Evolutionary conservation across 768 basidiomycete genomes (phyloP), one percentile per base, ranked within the genome.

Genomic region (Termitomyces sp.): DNA sequence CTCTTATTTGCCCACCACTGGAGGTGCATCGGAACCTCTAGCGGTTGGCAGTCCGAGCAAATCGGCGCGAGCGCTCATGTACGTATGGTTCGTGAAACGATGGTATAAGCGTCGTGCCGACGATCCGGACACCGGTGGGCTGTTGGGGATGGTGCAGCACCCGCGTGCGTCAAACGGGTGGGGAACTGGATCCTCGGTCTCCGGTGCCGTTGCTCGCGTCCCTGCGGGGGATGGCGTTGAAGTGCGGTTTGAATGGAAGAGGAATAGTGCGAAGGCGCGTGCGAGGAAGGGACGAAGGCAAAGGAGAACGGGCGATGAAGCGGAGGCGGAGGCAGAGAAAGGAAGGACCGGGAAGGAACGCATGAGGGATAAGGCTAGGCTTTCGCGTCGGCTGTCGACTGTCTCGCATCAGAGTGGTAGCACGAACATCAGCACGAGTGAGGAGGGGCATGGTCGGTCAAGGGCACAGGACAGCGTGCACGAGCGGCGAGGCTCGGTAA

Each of bases 211-310:
- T 51, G 26, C 44, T 4, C 45, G 48, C 16, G 20, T 33, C 30
- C 67, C 62, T 3, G 58, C 68, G 16, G 70, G 74, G 42, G 75
- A 73, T 0, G 76, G 75, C 26, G 80, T 90, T 1, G 89, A 92
- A 64, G 83, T 93, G 20, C 72, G 84, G 47, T 87, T 93, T 67
- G 90, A 92, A 71, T 94, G 92, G 92, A 80, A 80, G 64, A 73
- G 88, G 49, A 80, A 59, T 16, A 66, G 58, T 26, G 59, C 54
- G 32, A 64, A 59, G 35, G 63, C 58, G 44, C 58, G 68, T 61
- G 59, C 58, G 40, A 85, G 40, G 53, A 85, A 83, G 50, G 58
- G 53, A 16, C 36, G 54, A 26, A 61, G 51, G 47, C 52, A 58
- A 9, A 56, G 48, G 88, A 42, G 20, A 35, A 46, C 40, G 28